Base-by-base conservation (phyloP, 2,329 filamentous ascomycete species). In the Myriosclerotinia scirpicola region DNA sequence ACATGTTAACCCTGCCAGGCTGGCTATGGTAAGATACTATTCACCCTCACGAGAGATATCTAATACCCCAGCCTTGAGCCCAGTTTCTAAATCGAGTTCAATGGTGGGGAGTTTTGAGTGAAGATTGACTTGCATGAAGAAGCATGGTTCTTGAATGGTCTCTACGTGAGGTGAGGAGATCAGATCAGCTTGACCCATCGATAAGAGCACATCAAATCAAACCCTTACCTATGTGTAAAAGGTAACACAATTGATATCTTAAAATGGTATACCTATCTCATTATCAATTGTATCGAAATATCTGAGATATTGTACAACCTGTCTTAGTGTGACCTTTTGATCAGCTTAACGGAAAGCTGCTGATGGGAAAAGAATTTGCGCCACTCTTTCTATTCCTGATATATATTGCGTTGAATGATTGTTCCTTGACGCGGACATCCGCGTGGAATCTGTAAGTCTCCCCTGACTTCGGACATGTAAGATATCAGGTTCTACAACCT, bases 261-360 rank as follows among this genome's bases (percentile, higher is more conserved):
- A 34, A 34, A 54, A 54, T 54, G 3, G 17, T 42, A 42, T 42
- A 34, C 30, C 30, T 34, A 40, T 54, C 36, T n/a, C n/a, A 40
- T 40, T 34, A 26, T 30, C 22, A 26, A 65, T 60, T 65, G 26
- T 52, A 48, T 50, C 26, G 34, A 59, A 50, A 26, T 2, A 17
- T 38, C 34, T 8, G 26, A 50, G 46, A 22, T 38, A 48, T 44
- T 8, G 64, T 65, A 38, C 15, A 17, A 40, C 44, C 20, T 53
- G 46, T 65, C 44, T 50, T 22, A 17, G 64, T 48, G 64, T 61
- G 20, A 52, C 64, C 38, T n/a, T 65, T 22, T 50, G 36, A 34
- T 46, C 54, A 65, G 64, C 54, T 44, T 56, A 22, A 54, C 67
- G 68, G 69, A 61, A 67, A 66, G 61, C 30, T 69, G 59, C 64